Conservation (phyloP, 495 filamentous ascomycete genomes). For the Hypoxylon fragiforme region DNA sequence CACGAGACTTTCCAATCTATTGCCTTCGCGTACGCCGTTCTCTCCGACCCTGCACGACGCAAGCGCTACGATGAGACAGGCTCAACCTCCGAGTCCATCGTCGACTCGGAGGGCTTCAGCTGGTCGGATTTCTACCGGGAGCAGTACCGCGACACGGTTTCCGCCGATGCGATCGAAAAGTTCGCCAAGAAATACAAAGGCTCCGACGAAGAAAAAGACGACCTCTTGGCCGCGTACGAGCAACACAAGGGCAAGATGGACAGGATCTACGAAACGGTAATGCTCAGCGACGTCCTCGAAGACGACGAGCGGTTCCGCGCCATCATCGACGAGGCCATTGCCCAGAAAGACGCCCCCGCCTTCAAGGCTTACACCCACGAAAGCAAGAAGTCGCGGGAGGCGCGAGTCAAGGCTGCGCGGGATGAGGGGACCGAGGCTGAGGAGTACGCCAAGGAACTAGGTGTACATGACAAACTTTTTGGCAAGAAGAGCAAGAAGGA, state of each 20-base stretch:
- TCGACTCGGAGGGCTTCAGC: conserved; percentile 77
- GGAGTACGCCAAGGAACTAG: conserved; percentile 68
- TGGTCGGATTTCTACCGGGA: conserved; percentile 87
- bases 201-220: conserved; percentile 79
- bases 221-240: conserved; percentile 75
- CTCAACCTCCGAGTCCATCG: conserved; percentile 74
- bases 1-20: conserved; percentile 82
- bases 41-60: conserved; percentile 77
- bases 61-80: conserved; percentile 87
- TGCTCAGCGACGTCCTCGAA: conserved; percentile 80
- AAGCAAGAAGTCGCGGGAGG: conserved; percentile 63
- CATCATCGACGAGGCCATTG: conserved; percentile 83
- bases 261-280: conserved; percentile 74
- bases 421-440: conserved; percentile 74
- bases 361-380: conserved; percentile 74
- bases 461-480: conserved; percentile 63
- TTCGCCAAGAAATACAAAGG: conserved; percentile 79
- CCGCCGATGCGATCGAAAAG: conserved; percentile 65
- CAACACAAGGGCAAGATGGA: conserved; percentile 72
- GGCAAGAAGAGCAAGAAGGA: conserved; percentile 42
- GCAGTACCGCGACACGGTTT: conserved; percentile 75
- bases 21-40: conserved; percentile 90
- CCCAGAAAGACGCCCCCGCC: conserved; percentile 60
- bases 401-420: conserved; percentile 64
- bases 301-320: conserved; percentile 83